phyloP scores from a whole-genome alignment of 2,329 filamentous ascomycete species.

The Orbilia oligospora region DNA sequence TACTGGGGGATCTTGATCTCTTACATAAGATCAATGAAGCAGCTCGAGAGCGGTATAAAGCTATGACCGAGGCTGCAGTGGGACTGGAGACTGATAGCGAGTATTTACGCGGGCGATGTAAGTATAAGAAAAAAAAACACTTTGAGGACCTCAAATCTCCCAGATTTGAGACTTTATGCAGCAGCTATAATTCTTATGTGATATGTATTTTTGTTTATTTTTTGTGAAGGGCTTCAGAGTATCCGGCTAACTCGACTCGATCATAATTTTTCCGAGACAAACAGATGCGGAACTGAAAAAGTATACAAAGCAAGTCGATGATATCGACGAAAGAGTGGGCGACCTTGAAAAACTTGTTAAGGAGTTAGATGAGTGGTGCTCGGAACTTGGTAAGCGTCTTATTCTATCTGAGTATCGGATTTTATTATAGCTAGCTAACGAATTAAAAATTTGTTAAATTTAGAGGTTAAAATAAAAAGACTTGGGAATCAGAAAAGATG shows the following conservation, averaged over 20 bases:
- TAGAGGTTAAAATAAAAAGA: slow-evolving; percentile 58
- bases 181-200: background rate
- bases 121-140: background rate
- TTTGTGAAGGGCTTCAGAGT: background rate
- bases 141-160: too few species aligned
- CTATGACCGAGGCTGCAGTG: slow-evolving; percentile 64
- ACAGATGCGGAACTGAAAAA: slow-evolving; percentile 64
- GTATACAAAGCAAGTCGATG: slow-evolving; percentile 64
- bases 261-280: background rate
- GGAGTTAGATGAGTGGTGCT: slow-evolving; percentile 64
- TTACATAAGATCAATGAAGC: slow-evolving; percentile 63
- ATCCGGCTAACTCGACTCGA: background rate
- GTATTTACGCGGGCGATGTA: slow-evolving; percentile 63
- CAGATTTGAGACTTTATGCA: too few species aligned
- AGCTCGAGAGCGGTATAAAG: slow-evolving; percentile 63
- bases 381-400: slow-evolving; percentile 62
- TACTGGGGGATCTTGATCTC: slow-evolving; percentile 64
- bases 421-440: background rate
- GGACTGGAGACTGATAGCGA: slow-evolving; percentile 63
- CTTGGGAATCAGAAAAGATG: slow-evolving; percentile 45
- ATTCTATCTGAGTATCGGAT: background rate
- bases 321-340: slow-evolving; percentile 63
- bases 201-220: background rate
- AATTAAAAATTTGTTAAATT: background rate
- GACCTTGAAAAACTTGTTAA: slow-evolving; percentile 64